Evolutionary conservation across 1,139 yeast genomes (phyloP), one percentile per base, ranked within the genome.

Genomic region (Pichia sp.): DNA sequence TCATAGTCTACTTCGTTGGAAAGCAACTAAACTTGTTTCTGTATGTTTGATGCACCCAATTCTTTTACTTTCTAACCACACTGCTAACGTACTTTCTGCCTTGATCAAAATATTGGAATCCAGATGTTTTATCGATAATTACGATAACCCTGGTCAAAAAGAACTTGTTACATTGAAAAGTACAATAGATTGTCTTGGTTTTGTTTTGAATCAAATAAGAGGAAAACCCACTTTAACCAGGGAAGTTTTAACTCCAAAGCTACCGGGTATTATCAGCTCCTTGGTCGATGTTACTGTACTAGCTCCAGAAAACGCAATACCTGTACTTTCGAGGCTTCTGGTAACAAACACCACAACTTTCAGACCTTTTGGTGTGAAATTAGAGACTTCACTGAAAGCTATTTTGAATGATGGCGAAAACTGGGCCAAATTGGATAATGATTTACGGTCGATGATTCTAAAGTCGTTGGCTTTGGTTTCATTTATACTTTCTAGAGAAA

Each of bases 171-270:
- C 67, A 22, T 48, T 64, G 48, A 58, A 66, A 58, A 59, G 72
- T 62, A 46, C 71, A 74, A 51, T 74, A 79, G 60, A 77, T 67
- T 55, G 76, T 79, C 42, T 76, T 79, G 34, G 74, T 78, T 47
- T 78, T 74, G 50, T 75, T 83, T 28, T 66, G 80, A 51, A 71
- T 75, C 55, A 67, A 44, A 84, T 87, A 53, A 79, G 86, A 66
- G 95, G 90, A 2, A 90, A 90, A 63, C 89, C 96, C 1, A 83
- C 91, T 1, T 73, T 91, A 47, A 85, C 95, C 2, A 78, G 98
- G 65, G 96, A 90, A 62, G 74, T 87, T 7, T 75, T 90, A 54
- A 87, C 96, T 1, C 96, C 97, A 3, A 83, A 83, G 58, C 71
- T 91, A 50, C 82, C 89, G 12, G 71, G 74, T 2, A 80, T 86